phyloP scores from a whole-genome alignment of 805 yeast genomes.

The Candida piceae region DNA sequence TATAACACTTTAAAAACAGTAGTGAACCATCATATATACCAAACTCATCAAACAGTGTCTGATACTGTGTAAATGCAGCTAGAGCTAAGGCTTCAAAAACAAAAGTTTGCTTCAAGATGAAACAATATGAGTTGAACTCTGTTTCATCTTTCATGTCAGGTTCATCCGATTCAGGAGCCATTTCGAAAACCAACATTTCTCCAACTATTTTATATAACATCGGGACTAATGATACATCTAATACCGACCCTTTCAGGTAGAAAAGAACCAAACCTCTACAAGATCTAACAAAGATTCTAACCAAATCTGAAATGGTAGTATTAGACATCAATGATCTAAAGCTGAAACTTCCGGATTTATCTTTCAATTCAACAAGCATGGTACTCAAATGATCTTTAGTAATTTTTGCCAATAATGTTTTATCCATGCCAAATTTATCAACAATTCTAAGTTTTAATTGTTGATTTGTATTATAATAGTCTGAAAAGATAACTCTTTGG shows the following conservation, averaged over 20 bases:
- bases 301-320: conserved; percentile 17
- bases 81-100: conserved; percentile 23
- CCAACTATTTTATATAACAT: conserved; percentile 24
- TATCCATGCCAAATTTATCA: conserved; percentile 16
- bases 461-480: conserved; percentile 13
- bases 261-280: conserved; percentile 16
- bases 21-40: conserved; percentile 25
- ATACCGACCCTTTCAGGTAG: conserved; percentile 19
- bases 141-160: conserved; percentile 2
- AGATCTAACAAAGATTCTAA: conserved; percentile 23
- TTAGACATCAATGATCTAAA: conserved; percentile 16
- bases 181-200: conserved; percentile 12
- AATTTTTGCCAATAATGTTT: background rate
- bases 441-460: conserved; percentile 16
- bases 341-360: conserved; percentile 2
- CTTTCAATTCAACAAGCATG: conserved; percentile 16
- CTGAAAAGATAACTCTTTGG: conserved; percentile 25
- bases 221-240: conserved; percentile 23
- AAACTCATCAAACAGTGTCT: conserved; percentile 20
- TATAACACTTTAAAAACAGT: conserved; percentile 18
- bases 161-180: conserved; percentile 1
- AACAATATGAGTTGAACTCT: conserved; percentile 15
- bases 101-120: conserved; percentile 21
- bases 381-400: conserved; percentile 8
- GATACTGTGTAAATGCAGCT: conserved; percentile 22